Evolutionary conservation across 2,329 filamentous ascomycete genomes (phyloP).

Genomic region (Cercospora sp.): DNA sequence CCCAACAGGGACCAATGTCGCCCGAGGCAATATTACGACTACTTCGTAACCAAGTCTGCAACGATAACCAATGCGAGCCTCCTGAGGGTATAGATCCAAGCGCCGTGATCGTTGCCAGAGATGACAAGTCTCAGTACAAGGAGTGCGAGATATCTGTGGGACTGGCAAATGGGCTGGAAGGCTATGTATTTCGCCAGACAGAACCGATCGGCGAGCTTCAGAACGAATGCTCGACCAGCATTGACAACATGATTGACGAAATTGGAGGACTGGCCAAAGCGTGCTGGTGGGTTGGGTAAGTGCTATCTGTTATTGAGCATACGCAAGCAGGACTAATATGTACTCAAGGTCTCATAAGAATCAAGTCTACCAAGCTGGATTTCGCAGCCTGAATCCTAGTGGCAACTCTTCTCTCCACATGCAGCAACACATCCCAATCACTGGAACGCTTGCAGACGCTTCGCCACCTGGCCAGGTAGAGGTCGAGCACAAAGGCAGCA

Average conservation of each 20-base stretch:
- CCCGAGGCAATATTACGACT: conserved; percentile 13
- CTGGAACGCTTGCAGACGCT: conserved; percentile 2
- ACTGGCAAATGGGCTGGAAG: conserved; percentile 17
- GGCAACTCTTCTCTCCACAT: conserved; percentile 9
- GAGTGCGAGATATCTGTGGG: conserved; percentile 22
- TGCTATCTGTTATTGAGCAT: not conserved
- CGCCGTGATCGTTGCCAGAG: conserved; percentile 18
- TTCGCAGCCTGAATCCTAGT: conserved; percentile 11
- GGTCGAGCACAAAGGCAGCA: not conserved
- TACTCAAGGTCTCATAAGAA: conserved; percentile 14
- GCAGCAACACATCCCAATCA: conserved; percentile 7
- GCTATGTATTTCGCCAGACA: conserved; percentile 17
- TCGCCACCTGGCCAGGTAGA: not conserved
- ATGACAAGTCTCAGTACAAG: conserved; percentile 14
- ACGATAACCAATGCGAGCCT: conserved; percentile 11
- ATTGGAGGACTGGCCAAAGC: conserved; percentile 16
- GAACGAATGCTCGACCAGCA: conserved; percentile 13
- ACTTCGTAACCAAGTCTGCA: conserved; percentile 19
- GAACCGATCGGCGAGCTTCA: conserved; percentile 10
- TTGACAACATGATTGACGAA: conserved; percentile 16
- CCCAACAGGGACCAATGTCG: conserved; percentile 16
- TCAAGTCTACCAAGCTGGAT: conserved; percentile 20
- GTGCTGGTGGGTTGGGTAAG: conserved; percentile 19
- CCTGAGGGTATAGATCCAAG: conserved; percentile 10
- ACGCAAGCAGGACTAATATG: not conserved